Conservation (phyloP, 148 eudicot genomes). For the Heliamphora exappendiculata region DNA sequence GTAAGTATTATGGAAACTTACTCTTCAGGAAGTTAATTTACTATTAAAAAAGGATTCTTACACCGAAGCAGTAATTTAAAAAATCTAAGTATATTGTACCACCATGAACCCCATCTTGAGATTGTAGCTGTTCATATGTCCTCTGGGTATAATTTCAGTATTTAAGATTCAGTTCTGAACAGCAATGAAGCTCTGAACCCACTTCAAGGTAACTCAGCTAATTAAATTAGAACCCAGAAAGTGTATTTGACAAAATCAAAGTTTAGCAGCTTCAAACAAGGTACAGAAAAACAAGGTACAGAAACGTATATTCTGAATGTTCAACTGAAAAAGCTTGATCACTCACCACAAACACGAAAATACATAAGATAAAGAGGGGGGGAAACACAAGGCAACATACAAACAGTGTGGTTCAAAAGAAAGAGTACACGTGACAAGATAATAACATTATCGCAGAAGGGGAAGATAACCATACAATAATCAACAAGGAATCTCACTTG, state of each 20-base stretch:
- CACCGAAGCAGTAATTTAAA: not conserved
- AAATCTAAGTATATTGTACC: not conserved
- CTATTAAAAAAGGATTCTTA: not conserved
- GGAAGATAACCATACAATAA: not conserved
- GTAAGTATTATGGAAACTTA: not conserved
- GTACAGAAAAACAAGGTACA: not conserved
- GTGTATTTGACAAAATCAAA: not conserved
- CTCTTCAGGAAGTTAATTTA: not conserved
- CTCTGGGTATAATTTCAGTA: not conserved
- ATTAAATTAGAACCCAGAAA: not conserved
- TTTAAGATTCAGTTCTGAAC: not conserved
- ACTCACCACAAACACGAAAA: not conserved
- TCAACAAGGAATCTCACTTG: not conserved
- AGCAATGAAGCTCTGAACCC: not conserved
- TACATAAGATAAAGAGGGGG: not conserved
- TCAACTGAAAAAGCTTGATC: not conserved
- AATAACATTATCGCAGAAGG: not conserved
- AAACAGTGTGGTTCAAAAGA: not conserved
- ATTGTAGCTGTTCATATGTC: not conserved
- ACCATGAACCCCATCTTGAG: not conserved
- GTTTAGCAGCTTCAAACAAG: not conserved
- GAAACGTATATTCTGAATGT: not conserved
- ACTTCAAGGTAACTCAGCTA: not conserved
- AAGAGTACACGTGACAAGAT: not conserved
- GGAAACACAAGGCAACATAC: not conserved